Evolutionary conservation across 2,329 filamentous ascomycete genomes (phyloP).

Genomic region (Rhinocladiella mackenziei): DNA sequence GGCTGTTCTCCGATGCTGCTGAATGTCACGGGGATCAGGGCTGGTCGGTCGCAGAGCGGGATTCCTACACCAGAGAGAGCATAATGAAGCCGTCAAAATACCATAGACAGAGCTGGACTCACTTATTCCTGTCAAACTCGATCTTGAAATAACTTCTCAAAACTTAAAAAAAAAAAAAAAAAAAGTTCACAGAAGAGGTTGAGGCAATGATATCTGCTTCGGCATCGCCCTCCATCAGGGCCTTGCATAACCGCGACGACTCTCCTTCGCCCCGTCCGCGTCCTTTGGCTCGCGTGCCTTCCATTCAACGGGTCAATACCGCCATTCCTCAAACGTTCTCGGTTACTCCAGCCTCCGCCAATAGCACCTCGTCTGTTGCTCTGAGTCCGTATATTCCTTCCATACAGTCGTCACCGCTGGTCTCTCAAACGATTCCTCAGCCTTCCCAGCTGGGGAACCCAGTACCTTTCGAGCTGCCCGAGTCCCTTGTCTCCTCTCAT

Average conservation of each 20-base stretch:
- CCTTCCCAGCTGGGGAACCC: constrained; percentile 41
- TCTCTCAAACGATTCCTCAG: constrained; percentile 15
- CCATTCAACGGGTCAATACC: constrained; percentile 24
- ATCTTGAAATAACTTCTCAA: constrained; percentile 12
- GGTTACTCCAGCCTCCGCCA: constrained; percentile 24
- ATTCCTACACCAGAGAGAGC: too few relatives aligned
- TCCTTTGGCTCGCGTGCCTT: constrained; percentile 22
- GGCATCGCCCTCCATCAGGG: constrained; percentile 16
- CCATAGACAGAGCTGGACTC: constrained; percentile 28
- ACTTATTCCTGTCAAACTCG: constrained; percentile 11
- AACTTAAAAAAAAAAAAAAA: background rate
- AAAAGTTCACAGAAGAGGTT: background rate
- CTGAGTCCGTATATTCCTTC: constrained; percentile 27
- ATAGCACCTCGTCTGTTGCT: constrained; percentile 25
- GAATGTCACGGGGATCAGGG: too few relatives aligned
- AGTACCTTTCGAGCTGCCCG: constrained; percentile 65
- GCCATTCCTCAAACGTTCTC: constrained; percentile 14
- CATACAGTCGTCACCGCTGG: constrained; percentile 28
- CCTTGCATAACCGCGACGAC: constrained; percentile 18
- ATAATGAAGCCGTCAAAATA: constrained; percentile 24
- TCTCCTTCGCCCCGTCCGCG: constrained; percentile 19
- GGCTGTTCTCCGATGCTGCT: constrained; percentile 12
- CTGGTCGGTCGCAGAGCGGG: too few relatives aligned
- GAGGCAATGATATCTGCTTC: constrained; percentile 18
- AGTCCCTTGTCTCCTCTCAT: constrained; percentile 57